Conservation (phyloP, 2,329 filamentous ascomycete species). For the Microcyclospora pomicola region DNA sequence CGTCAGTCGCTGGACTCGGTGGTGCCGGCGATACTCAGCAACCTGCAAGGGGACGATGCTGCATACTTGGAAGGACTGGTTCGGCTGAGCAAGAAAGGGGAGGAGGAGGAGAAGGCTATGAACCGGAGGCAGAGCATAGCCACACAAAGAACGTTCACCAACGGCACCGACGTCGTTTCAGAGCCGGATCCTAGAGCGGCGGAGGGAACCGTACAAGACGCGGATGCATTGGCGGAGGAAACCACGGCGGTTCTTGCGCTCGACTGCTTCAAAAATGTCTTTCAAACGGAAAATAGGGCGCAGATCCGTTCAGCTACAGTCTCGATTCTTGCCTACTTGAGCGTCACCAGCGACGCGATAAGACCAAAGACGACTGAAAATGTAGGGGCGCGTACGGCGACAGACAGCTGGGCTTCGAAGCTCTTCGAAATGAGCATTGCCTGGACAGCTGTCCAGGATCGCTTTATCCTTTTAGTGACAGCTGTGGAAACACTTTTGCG, state of each 20-base stretch:
- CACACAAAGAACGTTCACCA: conserved; percentile 56
- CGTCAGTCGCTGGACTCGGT: conserved; percentile 60
- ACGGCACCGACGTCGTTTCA: conserved; percentile 32
- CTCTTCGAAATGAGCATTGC: conserved; percentile 66
- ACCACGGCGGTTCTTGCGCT: conserved; percentile 74
- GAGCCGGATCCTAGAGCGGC: conserved; percentile 54
- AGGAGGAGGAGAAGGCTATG: conserved; percentile 48
- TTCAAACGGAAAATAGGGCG: conserved; percentile 63
- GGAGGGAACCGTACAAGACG: conserved; percentile 70
- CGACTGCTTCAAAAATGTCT: conserved; percentile 75
- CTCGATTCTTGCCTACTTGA: conserved; percentile 61
- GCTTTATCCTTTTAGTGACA: conserved; percentile 77
- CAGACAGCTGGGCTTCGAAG: conserved; percentile 60
- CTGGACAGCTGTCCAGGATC: conserved; percentile 89
- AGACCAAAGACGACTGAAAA: conserved; percentile 22
- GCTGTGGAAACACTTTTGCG: conserved; percentile 62
- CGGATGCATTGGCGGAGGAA: conserved; percentile 79
- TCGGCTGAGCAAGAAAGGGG: conserved; percentile 50
- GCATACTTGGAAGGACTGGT: conserved; percentile 56
- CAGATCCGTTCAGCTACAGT: conserved; percentile 68
- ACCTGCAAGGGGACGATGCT: conserved; percentile 59
- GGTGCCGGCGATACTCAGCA: conserved; percentile 74
- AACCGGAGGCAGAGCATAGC: conserved; percentile 64
- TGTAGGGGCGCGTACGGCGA: conserved; percentile 19
- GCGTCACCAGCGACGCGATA: conserved; percentile 14